Conservation (phyloP, 352 stramenopile species). For the Pythium dissimile region DNA sequence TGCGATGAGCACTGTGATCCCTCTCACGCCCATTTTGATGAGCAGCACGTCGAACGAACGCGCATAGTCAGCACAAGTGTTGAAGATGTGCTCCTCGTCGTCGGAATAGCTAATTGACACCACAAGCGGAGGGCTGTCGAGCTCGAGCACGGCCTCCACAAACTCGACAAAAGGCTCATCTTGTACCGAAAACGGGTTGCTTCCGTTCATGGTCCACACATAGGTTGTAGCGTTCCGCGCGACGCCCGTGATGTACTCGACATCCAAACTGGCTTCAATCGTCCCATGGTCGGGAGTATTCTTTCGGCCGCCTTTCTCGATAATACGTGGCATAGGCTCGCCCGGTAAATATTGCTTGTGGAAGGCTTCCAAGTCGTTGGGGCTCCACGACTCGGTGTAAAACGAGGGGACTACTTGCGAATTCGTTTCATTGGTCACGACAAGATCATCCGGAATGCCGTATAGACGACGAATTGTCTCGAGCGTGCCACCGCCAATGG, state of each 20-base stretch:
- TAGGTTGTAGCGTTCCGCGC: constrained; percentile 74
- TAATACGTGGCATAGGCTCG: constrained; percentile 39
- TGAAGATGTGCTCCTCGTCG: constrained; percentile 87
- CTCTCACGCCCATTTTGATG: constrained; percentile 86
- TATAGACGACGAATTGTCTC: constrained; percentile 55
- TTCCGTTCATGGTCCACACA: constrained; percentile 77
- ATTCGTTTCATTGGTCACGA: constrained; percentile 62
- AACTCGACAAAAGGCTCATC: constrained; percentile 88
- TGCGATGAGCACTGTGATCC: constrained; percentile 84
- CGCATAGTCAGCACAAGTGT: constrained; percentile 68
- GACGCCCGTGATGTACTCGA: constrained; percentile 89
- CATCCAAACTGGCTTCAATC: constrained; percentile 84
- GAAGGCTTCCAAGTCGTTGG: constrained; percentile 54
- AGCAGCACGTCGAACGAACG: constrained; percentile 79
- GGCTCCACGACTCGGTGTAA: constrained; percentile 66
- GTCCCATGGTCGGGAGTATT: constrained; percentile 37
- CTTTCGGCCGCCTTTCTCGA: constrained; percentile 50
- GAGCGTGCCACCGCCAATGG: constrained; percentile 17
- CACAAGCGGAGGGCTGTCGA: constrained; percentile 74
- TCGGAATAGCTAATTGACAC: constrained; percentile 91
- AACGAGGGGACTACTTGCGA: constrained; percentile 72
- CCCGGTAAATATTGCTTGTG: constrained; percentile 47
- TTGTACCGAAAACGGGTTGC: constrained; percentile 80
- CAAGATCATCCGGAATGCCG: constrained; percentile 58
- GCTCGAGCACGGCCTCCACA: constrained; percentile 53